A percentile compares a stretch with the other conserved stretches of the same genome.
Evolutionary conservation across 2,329 filamentous ascomycete species (phyloP).

Genomic region (Alternaria infectoria): DNA sequence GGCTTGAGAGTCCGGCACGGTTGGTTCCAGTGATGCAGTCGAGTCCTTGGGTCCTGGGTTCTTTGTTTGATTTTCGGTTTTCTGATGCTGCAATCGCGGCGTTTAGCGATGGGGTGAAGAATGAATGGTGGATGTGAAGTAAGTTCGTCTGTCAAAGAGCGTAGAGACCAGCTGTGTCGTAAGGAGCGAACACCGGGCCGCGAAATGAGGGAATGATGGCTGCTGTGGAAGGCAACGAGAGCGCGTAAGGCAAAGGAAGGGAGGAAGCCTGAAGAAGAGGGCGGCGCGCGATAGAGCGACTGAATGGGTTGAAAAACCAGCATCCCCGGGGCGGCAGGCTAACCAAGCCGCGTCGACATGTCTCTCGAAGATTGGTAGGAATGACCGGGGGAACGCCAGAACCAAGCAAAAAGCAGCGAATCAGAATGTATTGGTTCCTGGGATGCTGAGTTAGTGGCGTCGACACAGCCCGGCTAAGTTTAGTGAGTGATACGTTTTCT

Average conservation of each 20-base stretch:
- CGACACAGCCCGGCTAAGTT: slow-evolving; percentile 16
- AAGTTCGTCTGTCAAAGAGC: slow-evolving; percentile 48
- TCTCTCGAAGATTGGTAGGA: slow-evolving; percentile 36
- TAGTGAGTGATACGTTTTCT: slow-evolving; percentile 27
- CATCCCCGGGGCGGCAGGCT: slow-evolving; percentile 18
- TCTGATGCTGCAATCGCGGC: slow-evolving; percentile 40
- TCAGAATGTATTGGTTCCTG: slow-evolving; percentile 15
- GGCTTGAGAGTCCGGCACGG: slow-evolving; percentile 15
- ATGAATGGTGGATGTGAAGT: slow-evolving; percentile 25
- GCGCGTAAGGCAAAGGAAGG: slow-evolving; percentile 35
- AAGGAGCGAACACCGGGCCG: slow-evolving; percentile 50
- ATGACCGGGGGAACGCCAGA: slow-evolving; percentile 27
- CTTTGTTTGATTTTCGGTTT: slow-evolving; percentile 22
- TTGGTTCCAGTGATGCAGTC: slow-evolving; percentile 15
- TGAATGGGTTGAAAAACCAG: slow-evolving; percentile 29
- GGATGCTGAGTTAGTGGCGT: slow-evolving; percentile 7
- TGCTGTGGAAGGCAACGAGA: slow-evolving; percentile 31
- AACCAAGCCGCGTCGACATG: slow-evolving; percentile 31
- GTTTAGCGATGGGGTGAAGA: slow-evolving; percentile 18
- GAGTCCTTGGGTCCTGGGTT: slow-evolving; percentile 4
- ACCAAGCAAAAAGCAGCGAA: slow-evolving; percentile 26
- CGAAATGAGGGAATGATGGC: slow-evolving; percentile 35
- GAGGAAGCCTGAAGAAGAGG: slow-evolving; percentile 34
- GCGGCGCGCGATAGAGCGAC: slow-evolving; percentile 18
- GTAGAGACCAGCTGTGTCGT: slow-evolving; percentile 43